These are phyloP conservation scores for Kodamaea hsintzibuensis DNA, from an alignment of 805 yeast species.

Conservation along the genomic window DNA sequence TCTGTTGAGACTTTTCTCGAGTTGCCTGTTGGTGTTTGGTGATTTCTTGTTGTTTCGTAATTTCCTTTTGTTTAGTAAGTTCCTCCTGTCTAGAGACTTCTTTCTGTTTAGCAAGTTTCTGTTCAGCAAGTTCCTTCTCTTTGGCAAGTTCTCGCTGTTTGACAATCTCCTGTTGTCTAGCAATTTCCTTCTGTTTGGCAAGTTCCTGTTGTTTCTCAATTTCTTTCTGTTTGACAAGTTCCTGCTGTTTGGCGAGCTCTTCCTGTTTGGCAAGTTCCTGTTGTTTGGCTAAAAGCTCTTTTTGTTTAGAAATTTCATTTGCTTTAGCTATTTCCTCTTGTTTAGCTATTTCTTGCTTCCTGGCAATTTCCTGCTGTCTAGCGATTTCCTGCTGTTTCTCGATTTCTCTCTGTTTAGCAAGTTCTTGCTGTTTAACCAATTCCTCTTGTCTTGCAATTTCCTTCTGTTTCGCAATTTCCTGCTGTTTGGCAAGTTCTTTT, in stretches of 20 bases:
- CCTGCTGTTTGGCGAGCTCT: background rate
- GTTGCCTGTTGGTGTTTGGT: background rate
- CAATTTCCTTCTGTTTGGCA: background rate
- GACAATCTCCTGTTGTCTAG: background rate
- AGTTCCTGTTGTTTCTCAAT: background rate
- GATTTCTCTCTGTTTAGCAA: background rate
- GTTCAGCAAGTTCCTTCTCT: background rate
- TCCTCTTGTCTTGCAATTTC: background rate
- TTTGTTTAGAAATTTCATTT: background rate
- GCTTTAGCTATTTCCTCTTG: background rate
- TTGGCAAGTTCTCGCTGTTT: background rate
- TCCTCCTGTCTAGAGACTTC: background rate
- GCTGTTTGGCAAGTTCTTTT: background rate
- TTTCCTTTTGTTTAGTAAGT: background rate
- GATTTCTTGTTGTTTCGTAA: background rate
- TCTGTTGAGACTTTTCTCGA: background rate
- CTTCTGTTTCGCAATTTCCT: background rate
- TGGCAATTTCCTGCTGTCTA: background rate
- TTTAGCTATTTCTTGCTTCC: background rate
- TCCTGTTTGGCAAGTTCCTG: background rate
- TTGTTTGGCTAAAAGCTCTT: background rate
- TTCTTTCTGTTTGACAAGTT: background rate
- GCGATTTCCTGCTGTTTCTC: background rate
- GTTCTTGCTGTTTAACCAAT: too few species aligned
- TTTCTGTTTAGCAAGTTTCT: background rate